These are phyloP conservation scores for Cryptosporidium muris DNA, from an alignment of 169 alveolate species.

Conservation along the genomic window DNA sequence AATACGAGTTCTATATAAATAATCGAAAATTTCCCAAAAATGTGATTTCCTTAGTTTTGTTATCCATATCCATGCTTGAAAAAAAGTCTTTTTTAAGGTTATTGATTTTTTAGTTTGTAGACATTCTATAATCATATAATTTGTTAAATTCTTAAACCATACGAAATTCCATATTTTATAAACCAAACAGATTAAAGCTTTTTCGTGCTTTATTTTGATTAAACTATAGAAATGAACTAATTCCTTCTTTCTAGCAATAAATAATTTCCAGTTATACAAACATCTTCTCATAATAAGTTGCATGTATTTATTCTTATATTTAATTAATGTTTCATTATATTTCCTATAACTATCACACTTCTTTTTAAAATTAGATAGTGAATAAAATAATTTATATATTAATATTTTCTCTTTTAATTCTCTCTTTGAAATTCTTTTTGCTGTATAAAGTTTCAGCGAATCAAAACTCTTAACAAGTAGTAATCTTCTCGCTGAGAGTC, in stretches of 20 bases:
- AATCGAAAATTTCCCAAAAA: constrained; percentile 22
- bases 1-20: neutral
- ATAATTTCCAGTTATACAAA: constrained; percentile 20
- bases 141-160: constrained; percentile 23
- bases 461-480: neutral
- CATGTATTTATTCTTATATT: neutral
- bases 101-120: neutral
- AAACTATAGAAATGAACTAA: neutral
- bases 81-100: constrained; percentile 15
- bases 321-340: neutral
- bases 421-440: neutral
- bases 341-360: constrained; percentile 4
- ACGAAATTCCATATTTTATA: constrained; percentile 49
- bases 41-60: constrained; percentile 1
- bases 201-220: neutral
- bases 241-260: neutral
- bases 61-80: neutral
- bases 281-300: neutral
- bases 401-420: constrained; percentile 7
- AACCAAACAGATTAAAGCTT: neutral
- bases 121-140: constrained; percentile 49
- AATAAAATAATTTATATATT: neutral
- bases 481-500: constrained; percentile 42
- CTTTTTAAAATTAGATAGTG: constrained; percentile 3
- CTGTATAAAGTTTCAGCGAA: constrained; percentile 7